Evolutionary conservation across 2,329 filamentous ascomycete species (phyloP).

Genomic region (Fusarium coffeatum): DNA sequence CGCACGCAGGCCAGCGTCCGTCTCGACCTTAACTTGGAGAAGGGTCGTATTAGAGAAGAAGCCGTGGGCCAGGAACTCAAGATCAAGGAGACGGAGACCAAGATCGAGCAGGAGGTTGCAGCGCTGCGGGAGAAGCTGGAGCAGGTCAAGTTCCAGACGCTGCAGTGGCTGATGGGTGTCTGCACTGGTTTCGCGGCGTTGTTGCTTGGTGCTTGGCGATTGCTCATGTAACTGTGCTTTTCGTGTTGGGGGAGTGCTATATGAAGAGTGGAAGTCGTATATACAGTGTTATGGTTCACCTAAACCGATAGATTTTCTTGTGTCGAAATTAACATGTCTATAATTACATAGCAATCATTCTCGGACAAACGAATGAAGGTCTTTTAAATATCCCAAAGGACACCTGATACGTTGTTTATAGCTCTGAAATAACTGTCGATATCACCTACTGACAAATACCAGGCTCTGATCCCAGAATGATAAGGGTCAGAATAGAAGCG

Average conservation of each 20-base stretch:
- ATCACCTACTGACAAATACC: neutral
- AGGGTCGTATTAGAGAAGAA: constrained; percentile 95
- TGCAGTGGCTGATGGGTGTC: constrained; percentile 97
- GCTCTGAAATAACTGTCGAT: neutral
- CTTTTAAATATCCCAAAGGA: neutral
- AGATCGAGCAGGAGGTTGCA: constrained; percentile 97
- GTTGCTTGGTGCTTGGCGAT: constrained; percentile 75
- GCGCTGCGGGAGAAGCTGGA: constrained; percentile 91
- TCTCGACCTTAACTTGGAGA: constrained; percentile 94
- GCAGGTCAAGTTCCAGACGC: constrained; percentile 95
- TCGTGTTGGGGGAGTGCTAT: neutral
- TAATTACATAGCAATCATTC: neutral
- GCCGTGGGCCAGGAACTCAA: constrained; percentile 96
- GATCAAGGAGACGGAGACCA: constrained; percentile 98
- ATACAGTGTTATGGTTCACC: constrained; percentile 32
- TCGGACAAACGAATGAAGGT: neutral
- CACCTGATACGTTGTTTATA: neutral
- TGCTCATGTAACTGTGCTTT: constrained; percentile 67
- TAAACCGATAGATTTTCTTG: constrained; percentile 41
- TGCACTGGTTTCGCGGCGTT: constrained; percentile 75
- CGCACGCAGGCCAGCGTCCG: constrained; percentile 93
- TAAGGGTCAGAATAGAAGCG: neutral
- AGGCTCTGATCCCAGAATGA: neutral
- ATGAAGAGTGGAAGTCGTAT: neutral
- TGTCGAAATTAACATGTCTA: constrained; percentile 19